phyloP scores from a whole-genome alignment of 2,329 filamentous ascomycete species.

The Fusarium stilboides region DNA sequence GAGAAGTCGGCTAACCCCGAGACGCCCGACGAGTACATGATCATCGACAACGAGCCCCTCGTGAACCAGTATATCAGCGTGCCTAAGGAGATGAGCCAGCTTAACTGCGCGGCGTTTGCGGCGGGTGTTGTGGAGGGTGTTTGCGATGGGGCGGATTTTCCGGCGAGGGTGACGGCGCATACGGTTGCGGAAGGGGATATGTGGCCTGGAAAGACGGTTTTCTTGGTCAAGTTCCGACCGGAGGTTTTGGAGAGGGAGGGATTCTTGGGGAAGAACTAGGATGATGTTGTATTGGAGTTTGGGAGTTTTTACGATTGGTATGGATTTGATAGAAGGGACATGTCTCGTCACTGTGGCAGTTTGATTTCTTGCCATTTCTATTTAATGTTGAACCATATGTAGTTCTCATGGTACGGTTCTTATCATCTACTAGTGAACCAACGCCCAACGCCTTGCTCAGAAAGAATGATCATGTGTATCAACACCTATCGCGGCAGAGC shows the following conservation, averaged over 20 bases:
- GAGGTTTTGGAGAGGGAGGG: constrained; percentile 94
- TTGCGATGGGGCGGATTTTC: constrained; percentile 92
- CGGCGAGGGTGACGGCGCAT: constrained; percentile 91
- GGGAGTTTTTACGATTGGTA: constrained; percentile 29
- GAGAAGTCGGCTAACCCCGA: constrained; percentile 88
- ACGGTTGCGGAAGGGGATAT: constrained; percentile 81
- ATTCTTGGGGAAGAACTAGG: constrained; percentile 75
- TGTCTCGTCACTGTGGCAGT: constrained; percentile 27
- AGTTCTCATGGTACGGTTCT: background rate
- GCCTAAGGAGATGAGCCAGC: constrained; percentile 93
- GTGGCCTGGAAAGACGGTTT: constrained; percentile 98
- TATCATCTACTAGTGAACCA: background rate
- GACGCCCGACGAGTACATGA: constrained; percentile 97
- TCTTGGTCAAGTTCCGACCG: constrained; percentile 91
- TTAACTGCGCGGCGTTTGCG: constrained; percentile 96
- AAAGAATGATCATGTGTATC: background rate
- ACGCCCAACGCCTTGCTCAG: constrained; percentile 35
- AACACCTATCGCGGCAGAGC: constrained; percentile 31
- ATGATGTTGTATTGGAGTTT: constrained; percentile 31
- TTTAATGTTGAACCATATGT: constrained; percentile 17
- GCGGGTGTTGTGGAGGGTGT: constrained; percentile 96
- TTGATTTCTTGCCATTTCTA: constrained; percentile 23
- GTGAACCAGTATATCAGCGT: constrained; percentile 96
- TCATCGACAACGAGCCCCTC: constrained; percentile 96
- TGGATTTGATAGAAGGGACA: constrained; percentile 23